Conservation (phyloP, 768 basidiomycete genomes). For the Suillus plorans region DNA sequence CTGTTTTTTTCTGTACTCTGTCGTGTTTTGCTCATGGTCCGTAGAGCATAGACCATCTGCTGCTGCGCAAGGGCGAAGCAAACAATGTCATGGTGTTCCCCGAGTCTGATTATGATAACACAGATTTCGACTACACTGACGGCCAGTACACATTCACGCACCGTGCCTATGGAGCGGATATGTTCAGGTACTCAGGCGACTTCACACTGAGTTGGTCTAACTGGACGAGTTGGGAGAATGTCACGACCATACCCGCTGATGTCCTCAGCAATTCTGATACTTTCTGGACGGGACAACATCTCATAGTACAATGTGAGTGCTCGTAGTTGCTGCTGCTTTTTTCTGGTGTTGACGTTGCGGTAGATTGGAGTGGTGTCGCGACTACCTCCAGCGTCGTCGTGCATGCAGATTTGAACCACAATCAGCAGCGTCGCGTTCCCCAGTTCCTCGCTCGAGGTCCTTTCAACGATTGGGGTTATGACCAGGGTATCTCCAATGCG, state of each 20-base stretch:
- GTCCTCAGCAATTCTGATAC: constrained; percentile 46
- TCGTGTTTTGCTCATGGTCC: constrained; percentile 8
- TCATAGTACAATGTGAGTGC: constrained; percentile 82
- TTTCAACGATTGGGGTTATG: constrained; percentile 92
- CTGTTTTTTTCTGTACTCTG: constrained; percentile 7
- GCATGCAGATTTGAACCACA: constrained; percentile 73
- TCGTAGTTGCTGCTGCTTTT: constrained; percentile 3
- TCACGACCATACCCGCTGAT: constrained; percentile 57
- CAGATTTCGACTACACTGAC: constrained; percentile 54
- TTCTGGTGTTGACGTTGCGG: constrained; percentile 1
- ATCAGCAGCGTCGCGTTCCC: constrained; percentile 70
- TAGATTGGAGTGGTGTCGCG: constrained; percentile 78
- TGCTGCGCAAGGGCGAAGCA: constrained; percentile 75
- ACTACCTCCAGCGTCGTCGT: constrained; percentile 64
- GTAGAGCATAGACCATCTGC: constrained; percentile 70
- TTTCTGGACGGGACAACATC: constrained; percentile 83
- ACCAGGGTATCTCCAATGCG: constrained; percentile 70
- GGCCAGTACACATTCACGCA: constrained; percentile 79
- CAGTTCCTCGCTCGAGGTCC: constrained; percentile 86
- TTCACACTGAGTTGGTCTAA: constrained; percentile 77
- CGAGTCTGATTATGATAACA: constrained; percentile 69
- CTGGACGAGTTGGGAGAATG: constrained; percentile 80
- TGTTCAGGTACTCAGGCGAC: constrained; percentile 83
- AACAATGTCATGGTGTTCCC: constrained; percentile 87
- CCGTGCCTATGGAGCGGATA: constrained; percentile 85